These are phyloP conservation scores for Clathrospora elynae DNA, from an alignment of 2,329 filamentous ascomycete species.

Conservation along the genomic window DNA sequence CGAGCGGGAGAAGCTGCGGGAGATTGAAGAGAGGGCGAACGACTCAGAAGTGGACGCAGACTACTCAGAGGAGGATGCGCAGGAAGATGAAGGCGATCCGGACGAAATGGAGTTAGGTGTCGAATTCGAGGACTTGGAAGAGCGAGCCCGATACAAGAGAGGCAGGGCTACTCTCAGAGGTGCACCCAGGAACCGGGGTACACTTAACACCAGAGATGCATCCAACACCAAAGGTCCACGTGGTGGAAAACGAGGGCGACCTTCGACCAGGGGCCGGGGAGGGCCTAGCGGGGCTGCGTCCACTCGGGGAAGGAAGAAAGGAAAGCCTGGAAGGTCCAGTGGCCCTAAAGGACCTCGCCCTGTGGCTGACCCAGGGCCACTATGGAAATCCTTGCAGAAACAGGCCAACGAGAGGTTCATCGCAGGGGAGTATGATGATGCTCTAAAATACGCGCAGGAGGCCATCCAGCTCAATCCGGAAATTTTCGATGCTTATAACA, in stretches of 20 bases:
- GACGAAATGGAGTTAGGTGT: slow-evolving; percentile 40
- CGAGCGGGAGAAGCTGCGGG: slow-evolving; percentile 38
- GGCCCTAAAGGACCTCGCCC: slow-evolving; percentile 55
- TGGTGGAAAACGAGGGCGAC: slow-evolving; percentile 34
- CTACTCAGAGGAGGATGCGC: slow-evolving; percentile 42
- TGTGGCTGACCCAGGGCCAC: slow-evolving; percentile 69
- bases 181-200: slow-evolving; percentile 1
- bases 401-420: slow-evolving; percentile 72
- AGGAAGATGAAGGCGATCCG: slow-evolving; percentile 40
- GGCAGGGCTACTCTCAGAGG: slow-evolving; percentile 14
- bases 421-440: slow-evolving; percentile 62
- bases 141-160: slow-evolving; percentile 24
- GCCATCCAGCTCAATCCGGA: slow-evolving; percentile 60
- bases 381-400: slow-evolving; percentile 71
- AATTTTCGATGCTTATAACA: slow-evolving; percentile 64
- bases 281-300: slow-evolving; percentile 22
- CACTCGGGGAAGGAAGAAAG: slow-evolving; percentile 31
- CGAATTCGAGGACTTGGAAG: slow-evolving; percentile 37
- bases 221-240: slow-evolving; percentile 22
- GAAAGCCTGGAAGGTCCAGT: slow-evolving; percentile 34
- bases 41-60: slow-evolving; percentile 44
- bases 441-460: slow-evolving; percentile 39
- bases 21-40: slow-evolving; percentile 36
- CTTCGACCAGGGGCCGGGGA: slow-evolving; percentile 33
- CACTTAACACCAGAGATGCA: slow-evolving; percentile 2